Evolutionary conservation across 176 grass and related monocot genomes (phyloP), one percentile per base, ranked within the genome.

Genomic region (Musa troglodytarum): DNA sequence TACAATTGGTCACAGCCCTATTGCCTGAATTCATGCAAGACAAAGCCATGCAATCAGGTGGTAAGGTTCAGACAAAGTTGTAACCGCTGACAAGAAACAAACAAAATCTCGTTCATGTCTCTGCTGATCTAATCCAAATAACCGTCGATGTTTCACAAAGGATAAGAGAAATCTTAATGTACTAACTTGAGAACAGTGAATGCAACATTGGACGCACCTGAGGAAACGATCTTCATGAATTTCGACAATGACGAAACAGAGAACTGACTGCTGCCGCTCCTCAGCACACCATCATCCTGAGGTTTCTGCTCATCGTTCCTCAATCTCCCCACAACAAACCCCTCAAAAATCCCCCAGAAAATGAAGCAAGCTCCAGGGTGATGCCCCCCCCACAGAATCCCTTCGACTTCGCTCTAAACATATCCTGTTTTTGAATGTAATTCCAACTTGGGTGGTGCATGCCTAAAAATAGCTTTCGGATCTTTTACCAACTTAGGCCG

Each of bases 161-260:
- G 76, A 43, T 5, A 49, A 58, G 59, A 23, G 1, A 34, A 17
- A 55, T 54, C 8, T 25, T 56, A 70, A 1, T 65, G 54, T 24
- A 10, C 80, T 0, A 88, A 88, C 1, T 86, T 87, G 14, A 88
- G 84, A 54, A 98, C 79, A 8, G 75, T 83, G 26, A 90, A 98
- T 15, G 94, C 88, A 24, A 88, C 90, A 68, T 90, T 91, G 52
- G 94, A 98, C 12, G 94, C 90, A 28, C 94, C 90, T 15, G 94
- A 98, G 3, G 90, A 98, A 15, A 98, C 21, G 77, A 98, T 91
- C 73, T 88, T 83, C 88, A 90, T 89, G 78, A 87, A 96, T 79
- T 50, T 92, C 49, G 94, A 89, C 68, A 93, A 58, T 21, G 93
- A 92, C 0, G 81, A 71, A 62, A 87, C 77, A 1, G 92, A 96